These are phyloP conservation scores for Mycena crocata DNA, from an alignment of 768 basidiomycete species.

Conservation along the genomic window DNA sequence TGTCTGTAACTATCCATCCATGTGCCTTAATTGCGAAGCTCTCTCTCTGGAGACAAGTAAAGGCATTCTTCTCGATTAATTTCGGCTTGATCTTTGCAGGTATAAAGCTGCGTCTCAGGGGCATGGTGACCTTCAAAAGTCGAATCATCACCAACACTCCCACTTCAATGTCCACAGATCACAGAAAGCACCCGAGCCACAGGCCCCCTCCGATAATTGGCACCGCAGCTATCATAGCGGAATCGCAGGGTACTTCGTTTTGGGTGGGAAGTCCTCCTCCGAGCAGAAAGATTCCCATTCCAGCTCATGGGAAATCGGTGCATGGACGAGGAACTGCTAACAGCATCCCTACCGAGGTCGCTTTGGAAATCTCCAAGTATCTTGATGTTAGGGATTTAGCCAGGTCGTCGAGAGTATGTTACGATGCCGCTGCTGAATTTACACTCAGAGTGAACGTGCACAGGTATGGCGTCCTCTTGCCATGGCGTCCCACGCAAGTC, in stretches of 20 bases:
- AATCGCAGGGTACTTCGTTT: background rate
- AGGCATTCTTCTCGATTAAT: too few relatives aligned
- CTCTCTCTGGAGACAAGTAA: too few relatives aligned
- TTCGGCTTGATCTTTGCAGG: background rate
- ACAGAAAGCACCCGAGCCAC: background rate
- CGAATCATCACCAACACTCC: too few relatives aligned
- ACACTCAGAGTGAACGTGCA: background rate
- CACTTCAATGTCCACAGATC: constrained; percentile 5
- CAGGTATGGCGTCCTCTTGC: constrained; percentile 22
- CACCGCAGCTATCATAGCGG: background rate
- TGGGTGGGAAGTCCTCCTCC: background rate
- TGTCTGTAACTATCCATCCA: too few relatives aligned
- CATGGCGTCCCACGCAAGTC: background rate
- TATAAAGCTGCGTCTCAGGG: constrained; percentile 2
- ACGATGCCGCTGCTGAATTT: background rate
- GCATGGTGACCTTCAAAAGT: background rate
- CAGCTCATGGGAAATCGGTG: too few relatives aligned
- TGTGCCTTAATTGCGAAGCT: too few relatives aligned
- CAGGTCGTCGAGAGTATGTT: background rate
- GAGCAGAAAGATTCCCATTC: background rate
- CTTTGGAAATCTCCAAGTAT: constrained; percentile 12
- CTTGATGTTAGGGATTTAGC: constrained; percentile 16
- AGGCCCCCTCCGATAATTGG: background rate
- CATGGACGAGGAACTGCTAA: constrained; percentile 4
- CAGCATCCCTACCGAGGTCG: constrained; percentile 16